Conservation (phyloP, 2,329 filamentous ascomycete species). For the Hymenoscyphus infarciens region DNA sequence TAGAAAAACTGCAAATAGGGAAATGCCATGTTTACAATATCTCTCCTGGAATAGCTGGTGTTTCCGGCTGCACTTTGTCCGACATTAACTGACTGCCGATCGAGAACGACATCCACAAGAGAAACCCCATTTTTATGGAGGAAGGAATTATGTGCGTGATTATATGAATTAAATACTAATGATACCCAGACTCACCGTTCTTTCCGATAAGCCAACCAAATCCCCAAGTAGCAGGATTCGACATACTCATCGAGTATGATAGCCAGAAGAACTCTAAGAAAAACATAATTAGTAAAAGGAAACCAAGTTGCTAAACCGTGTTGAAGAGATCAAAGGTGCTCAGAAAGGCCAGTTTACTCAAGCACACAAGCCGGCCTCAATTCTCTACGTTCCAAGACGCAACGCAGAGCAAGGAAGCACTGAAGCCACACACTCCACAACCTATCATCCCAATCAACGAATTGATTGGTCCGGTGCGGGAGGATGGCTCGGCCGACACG, state of each 20-base stretch:
- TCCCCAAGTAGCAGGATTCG: not conserved
- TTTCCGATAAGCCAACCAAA: not conserved
- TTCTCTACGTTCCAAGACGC: constrained; percentile 55
- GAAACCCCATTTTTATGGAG: too few species aligned
- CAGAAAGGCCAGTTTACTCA: constrained; percentile 71
- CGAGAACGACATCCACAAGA: too few species aligned
- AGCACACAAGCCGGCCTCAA: constrained; percentile 57
- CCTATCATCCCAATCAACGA: constrained; percentile 57
- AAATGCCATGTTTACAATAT: too few species aligned
- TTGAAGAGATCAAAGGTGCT: constrained; percentile 35
- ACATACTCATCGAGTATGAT: not conserved
- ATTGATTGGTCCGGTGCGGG: constrained; percentile 60
- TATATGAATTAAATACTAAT: too few species aligned
- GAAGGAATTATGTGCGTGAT: too few species aligned
- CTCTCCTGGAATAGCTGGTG: too few species aligned
- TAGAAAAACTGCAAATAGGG: too few species aligned
- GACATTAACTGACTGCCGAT: too few species aligned
- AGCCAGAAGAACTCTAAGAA: not conserved
- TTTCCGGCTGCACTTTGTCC: too few species aligned
- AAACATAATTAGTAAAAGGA: constrained; percentile 8
- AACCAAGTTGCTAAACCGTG: not conserved
- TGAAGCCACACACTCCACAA: constrained; percentile 73
- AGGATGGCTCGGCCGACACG: constrained; percentile 67
- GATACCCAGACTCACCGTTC: not conserved
- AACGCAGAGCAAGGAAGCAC: constrained; percentile 47